Percentiles rank a stretch among this genome's conserved stretches.
Conservation (phyloP, 768 basidiomycete species). For the Sistotremastrum suecicum region DNA sequence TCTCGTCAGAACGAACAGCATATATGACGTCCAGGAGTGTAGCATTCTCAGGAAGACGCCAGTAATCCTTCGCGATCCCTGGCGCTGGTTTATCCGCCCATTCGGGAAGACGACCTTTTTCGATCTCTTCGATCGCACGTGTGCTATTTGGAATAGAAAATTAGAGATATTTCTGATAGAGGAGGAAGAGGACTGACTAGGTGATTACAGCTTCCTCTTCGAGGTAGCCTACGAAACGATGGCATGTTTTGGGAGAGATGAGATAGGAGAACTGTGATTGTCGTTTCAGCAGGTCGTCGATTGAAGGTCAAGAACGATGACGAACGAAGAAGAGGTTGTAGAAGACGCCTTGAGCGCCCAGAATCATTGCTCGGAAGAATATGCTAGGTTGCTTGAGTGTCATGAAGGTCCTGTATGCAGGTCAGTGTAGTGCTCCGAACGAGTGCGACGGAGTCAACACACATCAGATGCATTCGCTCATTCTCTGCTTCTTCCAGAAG, state of each 20-base stretch:
- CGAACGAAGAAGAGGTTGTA: conserved; percentile 76
- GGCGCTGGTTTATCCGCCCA: conserved; percentile 71
- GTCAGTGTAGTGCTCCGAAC: conserved; percentile 4
- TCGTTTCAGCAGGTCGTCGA: conserved; percentile 3
- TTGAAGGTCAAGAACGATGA: conserved; percentile 1
- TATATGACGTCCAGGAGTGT: conserved; percentile 81
- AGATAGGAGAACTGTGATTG: conserved; percentile 60
- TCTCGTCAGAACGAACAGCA: conserved; percentile 86
- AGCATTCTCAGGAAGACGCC: conserved; percentile 61
- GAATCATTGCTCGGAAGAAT: conserved; percentile 68
- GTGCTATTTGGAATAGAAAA: conserved; percentile 34
- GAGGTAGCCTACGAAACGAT: conserved; percentile 83
- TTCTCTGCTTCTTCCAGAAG: conserved; percentile 92
- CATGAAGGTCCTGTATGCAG: conserved; percentile 74
- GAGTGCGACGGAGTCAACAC: conserved; percentile 12
- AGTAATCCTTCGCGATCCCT: conserved; percentile 88
- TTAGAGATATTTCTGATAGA: conserved; percentile 3
- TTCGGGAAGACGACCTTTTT: conserved; percentile 65
- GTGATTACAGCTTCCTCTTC: conserved; percentile 95
- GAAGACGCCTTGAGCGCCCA: conserved; percentile 87
- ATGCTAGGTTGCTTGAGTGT: conserved; percentile 68
- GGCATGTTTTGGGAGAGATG: conserved; percentile 58
- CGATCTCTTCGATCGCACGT: conserved; percentile 69
- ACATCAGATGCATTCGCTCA: conserved; percentile 94
- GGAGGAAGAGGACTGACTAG: conserved; percentile 40